Evolutionary conservation across 352 stramenopile genomes (phyloP), one percentile per base, ranked within the genome.

Genomic region (Phytophthora pini): DNA sequence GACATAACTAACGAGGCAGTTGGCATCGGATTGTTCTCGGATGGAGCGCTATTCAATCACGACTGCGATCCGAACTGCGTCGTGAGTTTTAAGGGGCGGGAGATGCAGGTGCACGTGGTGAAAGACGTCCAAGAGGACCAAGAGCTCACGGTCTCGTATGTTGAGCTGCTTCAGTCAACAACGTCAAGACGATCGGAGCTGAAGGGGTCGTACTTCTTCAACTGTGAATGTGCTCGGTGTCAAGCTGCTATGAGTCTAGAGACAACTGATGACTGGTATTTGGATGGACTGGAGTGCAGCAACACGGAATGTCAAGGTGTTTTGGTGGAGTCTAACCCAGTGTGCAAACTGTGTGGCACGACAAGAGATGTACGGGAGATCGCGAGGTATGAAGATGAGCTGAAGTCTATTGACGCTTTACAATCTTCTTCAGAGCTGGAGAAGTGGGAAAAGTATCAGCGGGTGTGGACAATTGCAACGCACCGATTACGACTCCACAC

Each of bases 31-130:
- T 55, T 94, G 45, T 93, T 87, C 56, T 80, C 80, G 0, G 32
- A 82, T 6, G 81, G 80, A 29, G 77, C 86, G 38, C 66, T 93
- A 31, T 85, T 92, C 26, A 94, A 94, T 69, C 86, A 94, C 54
- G 82, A 83, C 59, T 94, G 86, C 34, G 63, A 62, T 1, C 86
- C 86, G 2, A 94, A 92, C 46, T 93, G 86, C 57, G 56, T 93
- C 41, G 79, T 90, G 56, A 90, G 77, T 47, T 93, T 92, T 46
- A 47, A 70, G 4, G 65, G 62, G 9, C 70, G 68, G 32, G 50
- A 84, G 34, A 79, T 91, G 63, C 10, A 56, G 12, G 76, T 94
- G 4, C 80, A 78, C 8, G 61, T 79, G 4, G 70, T 94, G 24
- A 70, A 67, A 44, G 57, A 76, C 4, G 62, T 92, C 1, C 10